Conservation (phyloP, 441 rosid species). For the Croton setiger region DNA sequence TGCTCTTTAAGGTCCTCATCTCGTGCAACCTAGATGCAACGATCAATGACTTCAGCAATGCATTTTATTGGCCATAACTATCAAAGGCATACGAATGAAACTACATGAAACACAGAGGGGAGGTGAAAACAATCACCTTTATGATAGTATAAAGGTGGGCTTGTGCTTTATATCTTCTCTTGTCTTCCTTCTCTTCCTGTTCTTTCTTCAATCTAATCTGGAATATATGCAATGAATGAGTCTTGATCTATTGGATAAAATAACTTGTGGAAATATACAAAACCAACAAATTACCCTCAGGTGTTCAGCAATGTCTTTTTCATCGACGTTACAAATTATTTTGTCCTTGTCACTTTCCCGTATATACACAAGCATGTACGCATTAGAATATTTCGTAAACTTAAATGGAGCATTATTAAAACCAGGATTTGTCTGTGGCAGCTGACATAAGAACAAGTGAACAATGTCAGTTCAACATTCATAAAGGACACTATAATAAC, state of each 20-base stretch:
- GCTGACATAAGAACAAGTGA: conserved; percentile 40
- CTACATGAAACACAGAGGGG: not conserved
- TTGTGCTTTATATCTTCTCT: conserved; percentile 78
- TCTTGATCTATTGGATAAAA: conserved; percentile 10
- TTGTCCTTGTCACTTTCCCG: conserved; percentile 96
- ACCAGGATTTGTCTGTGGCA: conserved; percentile 88
- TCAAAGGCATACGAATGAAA: conserved; percentile 3
- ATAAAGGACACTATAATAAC: conserved; percentile 4
- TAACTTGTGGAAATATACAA: not conserved
- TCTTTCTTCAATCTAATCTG: conserved; percentile 93
- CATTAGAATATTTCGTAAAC: conserved; percentile 91
- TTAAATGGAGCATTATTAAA: conserved; percentile 87
- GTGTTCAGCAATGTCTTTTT: conserved; percentile 96
- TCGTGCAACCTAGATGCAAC: conserved; percentile 66
- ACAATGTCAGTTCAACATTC: conserved; percentile 20
- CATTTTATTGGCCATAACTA: not conserved
- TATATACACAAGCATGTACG: conserved; percentile 97
- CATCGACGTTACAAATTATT: conserved; percentile 91
- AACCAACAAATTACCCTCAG: conserved; percentile 56
- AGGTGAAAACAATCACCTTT: conserved; percentile 44
- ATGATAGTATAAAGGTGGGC: conserved; percentile 94
- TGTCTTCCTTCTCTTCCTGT: conserved; percentile 88
- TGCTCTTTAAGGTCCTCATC: conserved; percentile 86
- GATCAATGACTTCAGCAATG: conserved; percentile 21
- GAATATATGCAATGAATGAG: conserved; percentile 24